phyloP scores from a whole-genome alignment of 805 yeast species.

The Candida germanica region DNA sequence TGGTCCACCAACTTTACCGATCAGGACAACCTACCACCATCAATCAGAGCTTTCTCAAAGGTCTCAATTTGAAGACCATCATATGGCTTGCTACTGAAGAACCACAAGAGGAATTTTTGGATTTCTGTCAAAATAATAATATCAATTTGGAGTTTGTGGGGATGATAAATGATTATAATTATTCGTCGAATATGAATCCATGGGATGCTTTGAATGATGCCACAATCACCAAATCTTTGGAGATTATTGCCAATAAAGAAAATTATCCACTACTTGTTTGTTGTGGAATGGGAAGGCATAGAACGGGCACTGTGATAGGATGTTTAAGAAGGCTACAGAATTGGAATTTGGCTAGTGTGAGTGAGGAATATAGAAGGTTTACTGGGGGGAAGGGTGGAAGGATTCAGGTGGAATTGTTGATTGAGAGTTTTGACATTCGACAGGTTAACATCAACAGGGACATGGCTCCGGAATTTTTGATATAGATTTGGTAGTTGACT shows the following conservation, averaged over 20 bases:
- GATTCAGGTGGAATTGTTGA: slow-evolving; percentile 83
- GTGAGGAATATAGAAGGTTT: slow-evolving; percentile 91
- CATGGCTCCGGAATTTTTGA: slow-evolving; percentile 12
- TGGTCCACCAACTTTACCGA: slow-evolving; percentile 79
- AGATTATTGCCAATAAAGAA: slow-evolving; percentile 66
- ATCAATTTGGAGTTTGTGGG: slow-evolving; percentile 83
- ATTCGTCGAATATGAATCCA: slow-evolving; percentile 65
- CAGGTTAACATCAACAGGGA: slow-evolving; percentile 32
- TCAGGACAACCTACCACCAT: slow-evolving; percentile 95
- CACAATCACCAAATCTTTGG: slow-evolving; percentile 75
- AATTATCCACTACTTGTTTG: slow-evolving; percentile 86
- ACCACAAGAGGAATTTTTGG: slow-evolving; percentile 83
- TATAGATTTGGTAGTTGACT: neutral
- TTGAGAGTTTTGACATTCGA: slow-evolving; percentile 54
- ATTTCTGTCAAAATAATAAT: slow-evolving; percentile 69
- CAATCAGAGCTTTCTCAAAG: slow-evolving; percentile 79
- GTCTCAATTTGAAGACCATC: slow-evolving; percentile 71
- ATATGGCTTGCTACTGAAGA: slow-evolving; percentile 96
- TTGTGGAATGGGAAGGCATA: slow-evolving; percentile 97
- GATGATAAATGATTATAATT: slow-evolving; percentile 57
- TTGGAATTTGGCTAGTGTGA: slow-evolving; percentile 91
- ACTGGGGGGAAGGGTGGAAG: slow-evolving; percentile 93
- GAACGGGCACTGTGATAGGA: slow-evolving; percentile 96
- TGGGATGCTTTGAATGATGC: slow-evolving; percentile 94
- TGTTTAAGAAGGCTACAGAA: slow-evolving; percentile 89